Evolutionary conservation across 106 monocot species (phyloP), one percentile per base, ranked within the genome.

Genomic region (Allium sativum): DNA sequence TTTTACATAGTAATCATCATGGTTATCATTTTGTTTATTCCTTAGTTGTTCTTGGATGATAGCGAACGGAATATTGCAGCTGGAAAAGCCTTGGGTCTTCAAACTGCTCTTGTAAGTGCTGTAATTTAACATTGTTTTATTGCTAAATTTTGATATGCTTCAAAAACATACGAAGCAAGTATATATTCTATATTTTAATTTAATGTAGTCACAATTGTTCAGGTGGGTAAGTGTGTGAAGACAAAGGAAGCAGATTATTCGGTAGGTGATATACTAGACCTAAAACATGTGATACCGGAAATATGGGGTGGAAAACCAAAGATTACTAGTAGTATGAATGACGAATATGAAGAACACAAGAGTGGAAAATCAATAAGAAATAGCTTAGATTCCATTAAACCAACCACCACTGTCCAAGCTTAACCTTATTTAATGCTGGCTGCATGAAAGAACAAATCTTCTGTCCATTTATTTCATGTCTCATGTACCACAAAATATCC

Each of bases 61-160:
- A 94, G 68, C 44, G 94, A 89, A 73, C 89, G 83, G 70, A 94
- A 94, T 74, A 78, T 94, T 53, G 78, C 83, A 7, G 74, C 86
- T 2, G 94, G 81, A 45, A 94, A 94, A 74, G 74, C 83, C 3
- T n/a, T 61, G 19, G 83, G 89, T 1, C 83, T 94, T 45, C 62
- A 59, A 59, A 89, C 94, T 12, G 81, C 67, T 43, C 56, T 94
- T 83, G 94, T 93, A 74, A 77, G 43, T 45, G n/a, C 15, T 62
- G 17, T 44, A 12, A 50, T 50, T 50, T 15, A 12, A 50, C 48
- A 12, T 0, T 50, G 4, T 50, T 50, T 50, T 50, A 5, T 31
- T 31, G 31, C 31, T 31, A 50, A 50, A 50, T 50, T 50, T 50
- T 50, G 13, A 31, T 31, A 31, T 31, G 5, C 4, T 31, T n/a